Evolutionary conservation across 768 basidiomycete genomes (phyloP), one percentile per base, ranked within the genome.

Genomic region (Suillus placidus): DNA sequence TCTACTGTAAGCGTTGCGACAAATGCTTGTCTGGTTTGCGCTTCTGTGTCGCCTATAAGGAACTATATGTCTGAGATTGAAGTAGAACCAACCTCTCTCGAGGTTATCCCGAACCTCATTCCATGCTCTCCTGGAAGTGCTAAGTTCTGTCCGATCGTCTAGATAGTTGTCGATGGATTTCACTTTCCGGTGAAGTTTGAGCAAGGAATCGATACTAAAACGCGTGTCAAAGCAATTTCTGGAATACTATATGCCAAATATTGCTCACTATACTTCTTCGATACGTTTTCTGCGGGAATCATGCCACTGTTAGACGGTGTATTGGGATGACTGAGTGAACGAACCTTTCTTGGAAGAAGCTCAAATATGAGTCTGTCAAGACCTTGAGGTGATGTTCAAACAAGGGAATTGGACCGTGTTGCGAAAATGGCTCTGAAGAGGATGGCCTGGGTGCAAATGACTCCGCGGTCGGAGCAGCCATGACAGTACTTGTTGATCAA

Each of bases 301-400:
- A 68, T 37, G 16, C 18, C 52, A 60, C 58, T 64, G 61, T 69
- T 69, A 61, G 74, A 35, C 3, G 12, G 68, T 63, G 73, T 62
- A 66, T 64, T 63, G n/a, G 58, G 51, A 66, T 66, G 67, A 70
- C 57, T 54, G 58, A 64, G 55, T 37, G 38, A 51, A 70, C 82
- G 67, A 68, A 91, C 94, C 94, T 84, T 81, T 95, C 94, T 76
- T 88, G 86, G 78, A 96, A 95, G 81, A 95, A 96, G 64, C 73
- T 80, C 65, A 96, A 82, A 75, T 94, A 94, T 4, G 90, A 91
- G 70, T 95, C 73, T 4, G 84, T 84, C 68, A 93, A 76, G 69
- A 87, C 80, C 66, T 81, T 85, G 42, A 94, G 86, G 69, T 94
- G 87, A 47, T 83, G 73, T 61, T 94, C 93, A 70, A 93, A 94